Percentiles rank a stretch among this genome's conserved stretches.
Conservation (phyloP, 768 basidiomycete genomes). For the Termitomyces sp. region DNA sequence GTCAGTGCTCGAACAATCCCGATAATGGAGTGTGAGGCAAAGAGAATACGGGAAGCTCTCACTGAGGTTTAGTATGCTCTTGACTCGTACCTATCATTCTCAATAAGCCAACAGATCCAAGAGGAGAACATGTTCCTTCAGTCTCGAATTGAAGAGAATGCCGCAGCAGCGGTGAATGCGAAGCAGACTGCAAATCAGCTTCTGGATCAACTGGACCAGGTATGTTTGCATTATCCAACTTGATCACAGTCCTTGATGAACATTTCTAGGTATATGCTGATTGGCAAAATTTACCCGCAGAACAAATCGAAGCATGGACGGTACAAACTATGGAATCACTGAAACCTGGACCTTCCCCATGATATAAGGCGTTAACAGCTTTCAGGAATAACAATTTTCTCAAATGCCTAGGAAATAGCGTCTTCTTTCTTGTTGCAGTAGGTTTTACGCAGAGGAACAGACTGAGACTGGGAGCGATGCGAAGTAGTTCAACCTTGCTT, state of each 20-base stretch:
- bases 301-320: constrained; percentile 59
- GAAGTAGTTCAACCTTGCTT: too few species aligned
- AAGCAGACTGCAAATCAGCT: constrained; percentile 42
- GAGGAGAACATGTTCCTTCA: constrained; percentile 46
- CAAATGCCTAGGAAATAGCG: neutral
- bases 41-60: constrained; percentile 33
- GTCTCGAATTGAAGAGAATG: constrained; percentile 44
- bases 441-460: too few species aligned
- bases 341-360: constrained; percentile 26
- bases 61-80: constrained; percentile 27
- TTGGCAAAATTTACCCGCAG: constrained; percentile 53
- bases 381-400: neutral
- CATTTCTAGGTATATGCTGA: constrained; percentile 36
- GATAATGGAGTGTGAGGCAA: constrained; percentile 40
- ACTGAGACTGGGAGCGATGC: too few species aligned
- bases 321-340: constrained; percentile 41
- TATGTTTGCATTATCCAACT: constrained; percentile 20
- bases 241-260: constrained; percentile 7
- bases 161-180: constrained; percentile 36
- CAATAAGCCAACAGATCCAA: constrained; percentile 41
- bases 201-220: constrained; percentile 51
- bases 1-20: constrained; percentile 62
- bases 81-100: neutral
- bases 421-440: neutral
- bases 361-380: neutral